Evolutionary conservation across 331 rosid species (phyloP).

Genomic region (Quercus phellos): DNA sequence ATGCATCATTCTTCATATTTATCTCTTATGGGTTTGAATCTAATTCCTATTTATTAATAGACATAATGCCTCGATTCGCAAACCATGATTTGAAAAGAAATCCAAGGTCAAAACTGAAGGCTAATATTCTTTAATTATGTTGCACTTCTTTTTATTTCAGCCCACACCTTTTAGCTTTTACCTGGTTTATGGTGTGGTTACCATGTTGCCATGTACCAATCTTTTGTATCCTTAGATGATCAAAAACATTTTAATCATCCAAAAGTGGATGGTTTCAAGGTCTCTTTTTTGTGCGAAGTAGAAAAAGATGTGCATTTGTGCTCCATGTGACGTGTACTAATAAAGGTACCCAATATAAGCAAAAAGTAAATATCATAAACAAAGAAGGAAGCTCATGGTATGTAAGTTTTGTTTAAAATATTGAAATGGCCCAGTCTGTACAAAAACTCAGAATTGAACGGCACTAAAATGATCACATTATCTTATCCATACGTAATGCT

Average conservation of each 20-base stretch:
- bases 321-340: conserved; percentile 49
- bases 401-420: conserved; percentile 32
- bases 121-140: conserved; percentile 34
- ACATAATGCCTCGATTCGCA: conserved; percentile 12
- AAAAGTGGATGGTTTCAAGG: conserved; percentile 22
- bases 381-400: conserved; percentile 43
- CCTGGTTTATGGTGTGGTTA: conserved; percentile 27
- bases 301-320: conserved; percentile 51
- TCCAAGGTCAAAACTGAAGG: conserved; percentile 23
- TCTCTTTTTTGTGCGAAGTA: conserved; percentile 29
- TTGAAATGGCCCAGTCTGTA: conserved; percentile 31
- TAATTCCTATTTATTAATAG: conserved; percentile 33
- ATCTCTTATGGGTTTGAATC: conserved; percentile 28
- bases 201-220: conserved; percentile 34
- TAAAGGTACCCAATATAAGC: conserved; percentile 23
- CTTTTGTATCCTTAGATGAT: conserved; percentile 28
- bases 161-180: conserved; percentile 20
- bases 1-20: conserved; percentile 46
- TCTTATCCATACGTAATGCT: conserved; percentile 42
- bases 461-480: conserved; percentile 44
- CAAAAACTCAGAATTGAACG: conserved; percentile 47
- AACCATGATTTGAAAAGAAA: conserved; percentile 11
- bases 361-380: conserved; percentile 30
- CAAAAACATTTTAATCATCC: conserved; percentile 21
- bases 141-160: conserved; percentile 1